Evolutionary conservation across 352 stramenopile genomes (phyloP), one percentile per base, ranked within the genome.

Genomic region (Pythium coloratum): DNA sequence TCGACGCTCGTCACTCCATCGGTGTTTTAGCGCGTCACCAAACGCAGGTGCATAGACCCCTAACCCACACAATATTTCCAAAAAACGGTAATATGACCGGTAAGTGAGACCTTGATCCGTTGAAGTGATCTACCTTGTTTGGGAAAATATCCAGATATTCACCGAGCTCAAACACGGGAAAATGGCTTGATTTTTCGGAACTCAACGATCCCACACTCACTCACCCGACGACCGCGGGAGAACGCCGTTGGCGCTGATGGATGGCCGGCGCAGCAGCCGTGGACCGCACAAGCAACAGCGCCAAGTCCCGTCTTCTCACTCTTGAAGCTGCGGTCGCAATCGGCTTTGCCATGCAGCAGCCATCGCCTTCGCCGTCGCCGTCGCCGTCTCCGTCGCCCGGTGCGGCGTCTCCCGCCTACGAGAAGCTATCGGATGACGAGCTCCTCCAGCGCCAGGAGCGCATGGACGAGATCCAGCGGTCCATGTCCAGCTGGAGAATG

Each of bases 401-500:
- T 2, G 30, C 53, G 3, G 2, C 53, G 28, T 42, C 33, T 44
- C 13, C 18, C 14, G 24, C 2, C 40, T 49, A 49, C 18, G 40
- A 49, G 40, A 49, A 24, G 40, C 40, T 49, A 4, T 16, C 40
- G 3, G 40, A 30, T 58, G 28, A 72, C 26, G 28, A 61, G 47
- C 36, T 55, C 34, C 20, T 24, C 10, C 47, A 53, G 38, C 53
- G 33, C 49, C 58, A 42, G 55, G 53, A 46, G 28, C 60, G 51
- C 18, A 55, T 67, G 60, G 50, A 59, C 50, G 50, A 59, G 36
- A 59, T 67, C 26, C 76, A 80, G 40, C 66, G 67, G 36, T 69
- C 66, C 53, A 67, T 81, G 59, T 79, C 73, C 16, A 66, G 46
- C 13, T 80, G 73, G 70, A 38, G 28, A 26, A 44, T 82, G 58